Base-by-base conservation (phyloP, 2,329 filamentous ascomycete genomes). In the Zymoseptoria tritici region DNA sequence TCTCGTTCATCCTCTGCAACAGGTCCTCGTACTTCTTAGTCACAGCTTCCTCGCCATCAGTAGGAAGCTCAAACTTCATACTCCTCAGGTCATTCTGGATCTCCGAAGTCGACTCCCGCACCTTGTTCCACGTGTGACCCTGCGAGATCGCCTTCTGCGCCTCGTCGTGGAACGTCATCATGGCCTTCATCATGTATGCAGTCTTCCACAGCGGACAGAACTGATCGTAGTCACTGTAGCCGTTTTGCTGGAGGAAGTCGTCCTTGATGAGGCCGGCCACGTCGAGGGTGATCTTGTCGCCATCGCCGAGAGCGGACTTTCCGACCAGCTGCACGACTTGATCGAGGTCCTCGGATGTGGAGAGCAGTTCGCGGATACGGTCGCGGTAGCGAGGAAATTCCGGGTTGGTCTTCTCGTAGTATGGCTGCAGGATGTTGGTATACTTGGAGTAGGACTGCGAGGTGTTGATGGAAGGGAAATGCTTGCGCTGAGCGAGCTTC, bases 151-250 rank as follows among this genome's bases (percentile, higher is more conserved):
- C 91, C 84, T 97, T 97, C 76, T 97, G 93, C 22, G 91, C 87
- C 81, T 99, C 94, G 71, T 99, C 95, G 75, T 97, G 91, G 84
- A 93, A 99, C 60, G 88, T 90, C 82, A 99, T 90, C 86, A 99
- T 97, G 65, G 91, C 88, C 84, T 96, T 97, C 94, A 99, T 99
- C 94, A 99, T 97, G 88, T 94, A 99, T 76, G 96, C 89, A 0
- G 94, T 99, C 87, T 99, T 99, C 94, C 94, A 99, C 72, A 99
- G 84, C 55, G 94, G 94, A 74, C 94, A 99, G 85, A 96, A 99
- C 79, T 97, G 92, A 74, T 99, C 94, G 75, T 99, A 97, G 77
- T 97, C 91, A 67, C 89, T 94, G 85, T 99, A 99, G 64, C 94
- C 94, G 79, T 99, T 99, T 77, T 99, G 94, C 79, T 99, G 94